phyloP scores from a whole-genome alignment of 306 rosid genomes.

The Inga leiocalycina region DNA sequence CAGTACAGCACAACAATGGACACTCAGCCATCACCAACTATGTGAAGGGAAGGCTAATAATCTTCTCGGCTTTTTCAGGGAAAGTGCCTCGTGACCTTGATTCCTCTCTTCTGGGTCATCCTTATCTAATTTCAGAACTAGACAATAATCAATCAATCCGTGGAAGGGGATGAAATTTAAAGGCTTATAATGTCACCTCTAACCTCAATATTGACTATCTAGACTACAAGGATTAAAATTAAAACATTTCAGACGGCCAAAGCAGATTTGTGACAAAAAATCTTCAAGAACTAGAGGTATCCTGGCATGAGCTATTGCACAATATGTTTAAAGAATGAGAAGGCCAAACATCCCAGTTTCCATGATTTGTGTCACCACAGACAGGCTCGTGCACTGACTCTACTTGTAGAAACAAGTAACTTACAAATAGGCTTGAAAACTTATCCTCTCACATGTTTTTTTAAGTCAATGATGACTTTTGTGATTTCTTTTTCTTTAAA shows the following conservation, averaged over 20 bases:
- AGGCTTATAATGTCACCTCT: neutral
- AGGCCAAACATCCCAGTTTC: constrained; percentile 4
- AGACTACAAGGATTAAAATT: neutral
- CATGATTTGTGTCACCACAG: neutral
- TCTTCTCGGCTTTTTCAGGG: constrained; percentile 12
- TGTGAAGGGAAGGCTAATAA: constrained; percentile 39
- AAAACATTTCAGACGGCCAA: neutral
- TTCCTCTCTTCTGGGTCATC: constrained; percentile 19
- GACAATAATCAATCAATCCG: neutral
- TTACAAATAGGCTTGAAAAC: neutral
- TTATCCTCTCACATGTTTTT: neutral
- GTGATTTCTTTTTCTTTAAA: neutral
- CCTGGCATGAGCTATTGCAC: neutral
- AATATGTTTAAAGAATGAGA: neutral
- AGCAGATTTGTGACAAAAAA: neutral
- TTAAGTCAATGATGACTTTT: too few relatives aligned
- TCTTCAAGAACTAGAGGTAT: neutral
- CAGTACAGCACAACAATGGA: constrained; percentile 39
- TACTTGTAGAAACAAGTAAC: neutral
- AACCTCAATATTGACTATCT: neutral
- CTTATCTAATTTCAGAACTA: constrained; percentile 1
- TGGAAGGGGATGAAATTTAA: neutral
- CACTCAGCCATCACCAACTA: constrained; percentile 44
- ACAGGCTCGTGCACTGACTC: neutral
- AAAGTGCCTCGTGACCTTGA: constrained; percentile 38